phyloP scores from a whole-genome alignment of 78 protist species.

The Dictyostelium purpureum region DNA sequence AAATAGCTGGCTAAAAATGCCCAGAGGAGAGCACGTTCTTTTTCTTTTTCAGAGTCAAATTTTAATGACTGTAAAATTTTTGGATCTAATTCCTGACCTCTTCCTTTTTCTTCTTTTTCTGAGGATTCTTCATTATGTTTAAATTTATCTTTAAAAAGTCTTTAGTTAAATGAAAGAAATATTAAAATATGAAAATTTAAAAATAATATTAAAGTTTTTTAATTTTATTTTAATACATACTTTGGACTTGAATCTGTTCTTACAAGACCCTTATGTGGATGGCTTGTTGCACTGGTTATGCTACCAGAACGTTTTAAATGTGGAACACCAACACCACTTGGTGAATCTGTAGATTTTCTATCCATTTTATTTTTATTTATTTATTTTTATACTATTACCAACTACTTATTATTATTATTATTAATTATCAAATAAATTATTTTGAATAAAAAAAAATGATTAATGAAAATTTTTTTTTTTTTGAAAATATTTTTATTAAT shows the following conservation, averaged over 20 bases:
- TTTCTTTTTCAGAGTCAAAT: constrained; percentile 29
- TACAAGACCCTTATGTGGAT: not conserved
- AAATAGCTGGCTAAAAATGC: constrained; percentile 67
- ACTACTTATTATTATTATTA: not conserved
- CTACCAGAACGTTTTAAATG: constrained; percentile 14
- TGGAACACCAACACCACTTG: not conserved
- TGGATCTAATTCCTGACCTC: not conserved
- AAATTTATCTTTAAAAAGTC: not conserved
- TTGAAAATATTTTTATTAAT: too few relatives aligned
- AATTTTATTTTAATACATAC: not conserved
- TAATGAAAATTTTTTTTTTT: too few relatives aligned
- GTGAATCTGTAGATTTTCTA: not conserved
- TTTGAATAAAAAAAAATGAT: too few relatives aligned
- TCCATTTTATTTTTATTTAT: constrained; percentile 2
- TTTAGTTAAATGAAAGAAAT: too few relatives aligned
- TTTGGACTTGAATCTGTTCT: not conserved
- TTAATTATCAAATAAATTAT: not conserved
- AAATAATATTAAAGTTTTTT: not conserved
- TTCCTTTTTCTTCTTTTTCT: too few relatives aligned
- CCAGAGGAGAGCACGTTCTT: constrained; percentile 64
- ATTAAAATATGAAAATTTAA: not conserved
- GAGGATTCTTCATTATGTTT: not conserved
- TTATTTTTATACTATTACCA: not conserved
- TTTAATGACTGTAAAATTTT: not conserved
- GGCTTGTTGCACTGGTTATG: not conserved